Base-by-base conservation (phyloP, 352 stramenopile genomes). In the Pythium myriotylum region DNA sequence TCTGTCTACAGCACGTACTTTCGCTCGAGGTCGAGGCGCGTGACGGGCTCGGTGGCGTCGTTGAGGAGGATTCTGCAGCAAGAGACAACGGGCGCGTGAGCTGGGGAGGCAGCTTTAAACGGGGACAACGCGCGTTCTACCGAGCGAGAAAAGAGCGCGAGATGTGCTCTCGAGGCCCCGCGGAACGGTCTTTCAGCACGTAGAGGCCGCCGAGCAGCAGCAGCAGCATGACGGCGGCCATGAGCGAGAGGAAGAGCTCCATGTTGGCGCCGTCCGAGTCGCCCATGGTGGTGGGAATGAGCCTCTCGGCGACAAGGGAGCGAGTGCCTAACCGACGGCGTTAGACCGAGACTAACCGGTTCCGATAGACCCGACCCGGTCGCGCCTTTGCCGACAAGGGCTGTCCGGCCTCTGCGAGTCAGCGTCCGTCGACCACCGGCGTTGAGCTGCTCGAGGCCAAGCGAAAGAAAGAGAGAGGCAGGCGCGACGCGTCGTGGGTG, bases 11-110 rank as follows among this genome's bases (percentile, higher is more conserved):
- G 32, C 14, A 75, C 76, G 46, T 68, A 84, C 76, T 78, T 84
- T 47, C 84, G 78, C 56, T 93, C 84, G 4, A 93, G 66, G 65
- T 93, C 84, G 17, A 93, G 73, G 9, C 84, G 72, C 13, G 84
- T 93, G 24, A 88, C 75, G 0, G 73, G 73, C 23, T 88, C 81
- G n/a, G 74, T 41, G 43, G 43, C 73, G 9, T 74, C 67, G 26
- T 59, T 62, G 24, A 74, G 56, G 16, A 74, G 61, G 39, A 74
- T 74, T 62, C 67, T 74, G 42, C 29, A 35, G 29, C 29, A 35
- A 35, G 19, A n/a, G n/a, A n/a, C n/a, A n/a, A n/a, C n/a, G n/a
- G n/a, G n/a, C n/a, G 29, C 17, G 23, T 42, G 29, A 19, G 17
- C 16, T 40, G 16, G 22, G 16, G 26, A 49, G 35, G 37, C 10